Evolutionary conservation across 768 basidiomycete species (phyloP).

Genomic region (Rhizopogon vesiculosus): DNA sequence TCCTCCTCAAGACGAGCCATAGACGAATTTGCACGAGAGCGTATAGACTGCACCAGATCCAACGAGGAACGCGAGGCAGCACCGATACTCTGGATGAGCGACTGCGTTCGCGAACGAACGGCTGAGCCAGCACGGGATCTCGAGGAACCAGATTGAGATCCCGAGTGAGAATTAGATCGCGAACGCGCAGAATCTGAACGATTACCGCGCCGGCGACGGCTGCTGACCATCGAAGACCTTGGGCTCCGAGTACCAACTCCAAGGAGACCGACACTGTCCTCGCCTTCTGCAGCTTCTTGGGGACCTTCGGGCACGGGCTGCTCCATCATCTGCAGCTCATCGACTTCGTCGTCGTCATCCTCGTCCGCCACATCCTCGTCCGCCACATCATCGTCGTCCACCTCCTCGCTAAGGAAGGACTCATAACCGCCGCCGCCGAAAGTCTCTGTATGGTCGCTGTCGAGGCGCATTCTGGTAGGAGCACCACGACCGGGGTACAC

Average conservation of each 20-base stretch:
- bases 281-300: constrained; percentile 57
- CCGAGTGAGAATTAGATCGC: constrained; percentile 20
- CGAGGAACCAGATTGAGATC: constrained; percentile 20
- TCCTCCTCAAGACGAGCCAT: constrained; percentile 65
- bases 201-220: constrained; percentile 27
- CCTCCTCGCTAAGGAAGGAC: constrained; percentile 24
- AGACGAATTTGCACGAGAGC: constrained; percentile 61
- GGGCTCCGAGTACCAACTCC: constrained; percentile 44
- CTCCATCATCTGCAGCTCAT: constrained; percentile 34
- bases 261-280: constrained; percentile 57
- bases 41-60: constrained; percentile 46
- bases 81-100: constrained; percentile 59
- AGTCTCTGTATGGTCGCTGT: constrained; percentile 25
- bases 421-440: constrained; percentile 24
- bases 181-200: constrained; percentile 12
- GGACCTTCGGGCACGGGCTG: constrained; percentile 47
- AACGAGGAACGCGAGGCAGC: constrained; percentile 59
- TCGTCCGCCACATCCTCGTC: constrained; percentile 12
- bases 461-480: constrained; percentile 20
- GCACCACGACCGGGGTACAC: constrained; percentile 21
- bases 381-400: constrained; percentile 17
- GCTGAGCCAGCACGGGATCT: constrained; percentile 43
- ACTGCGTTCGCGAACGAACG: constrained; percentile 62
- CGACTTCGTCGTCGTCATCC: constrained; percentile 27
- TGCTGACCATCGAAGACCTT: constrained; percentile 37